A percentile compares a stretch with the other conserved stretches of the same genome.
Evolutionary conservation across 768 basidiomycete genomes (phyloP).

Genomic region (Asterophora lycoperdoides): DNA sequence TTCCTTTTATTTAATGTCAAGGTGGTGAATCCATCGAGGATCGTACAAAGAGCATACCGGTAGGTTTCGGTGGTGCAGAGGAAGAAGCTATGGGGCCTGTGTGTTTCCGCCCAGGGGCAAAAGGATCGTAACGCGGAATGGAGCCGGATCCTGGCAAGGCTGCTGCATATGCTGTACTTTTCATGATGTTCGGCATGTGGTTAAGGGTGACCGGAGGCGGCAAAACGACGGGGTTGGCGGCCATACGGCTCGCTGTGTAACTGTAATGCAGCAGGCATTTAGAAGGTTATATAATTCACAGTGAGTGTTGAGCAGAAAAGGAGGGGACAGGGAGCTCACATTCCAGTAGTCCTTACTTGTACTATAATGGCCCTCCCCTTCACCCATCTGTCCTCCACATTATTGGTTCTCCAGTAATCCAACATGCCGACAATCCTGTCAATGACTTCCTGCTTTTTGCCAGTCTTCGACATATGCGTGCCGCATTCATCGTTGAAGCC

Average conservation of each 20-base stretch:
- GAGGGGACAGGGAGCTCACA: slow-evolving; percentile 44
- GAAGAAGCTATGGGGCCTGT: slow-evolving; percentile 34
- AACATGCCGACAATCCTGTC: slow-evolving; percentile 63
- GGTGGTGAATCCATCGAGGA: neutral
- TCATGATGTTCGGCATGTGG: slow-evolving; percentile 23
- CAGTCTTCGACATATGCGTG: slow-evolving; percentile 64
- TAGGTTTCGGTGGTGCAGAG: slow-evolving; percentile 24
- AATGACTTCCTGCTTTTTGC: slow-evolving; percentile 86
- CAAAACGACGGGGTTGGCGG: slow-evolving; percentile 14
- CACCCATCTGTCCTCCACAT: slow-evolving; percentile 60
- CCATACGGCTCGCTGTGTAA: slow-evolving; percentile 18
- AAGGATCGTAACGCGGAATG: slow-evolving; percentile 58
- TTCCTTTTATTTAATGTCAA: slow-evolving; percentile 35
- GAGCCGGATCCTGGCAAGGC: slow-evolving; percentile 29
- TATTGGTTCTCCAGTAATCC: slow-evolving; percentile 54
- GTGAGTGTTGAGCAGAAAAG: neutral
- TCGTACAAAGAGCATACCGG: slow-evolving; percentile 22
- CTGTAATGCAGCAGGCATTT: slow-evolving; percentile 10
- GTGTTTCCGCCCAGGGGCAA: slow-evolving; percentile 53
- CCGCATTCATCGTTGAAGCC: slow-evolving; percentile 78
- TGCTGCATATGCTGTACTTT: slow-evolving; percentile 26
- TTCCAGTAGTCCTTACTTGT: slow-evolving; percentile 61
- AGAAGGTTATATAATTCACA: no score
- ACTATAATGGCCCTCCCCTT: slow-evolving; percentile 64
- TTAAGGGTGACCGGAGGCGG: slow-evolving; percentile 17